Conservation (phyloP, 139 green algal genomes). For the Volvox reticuliferus region DNA sequence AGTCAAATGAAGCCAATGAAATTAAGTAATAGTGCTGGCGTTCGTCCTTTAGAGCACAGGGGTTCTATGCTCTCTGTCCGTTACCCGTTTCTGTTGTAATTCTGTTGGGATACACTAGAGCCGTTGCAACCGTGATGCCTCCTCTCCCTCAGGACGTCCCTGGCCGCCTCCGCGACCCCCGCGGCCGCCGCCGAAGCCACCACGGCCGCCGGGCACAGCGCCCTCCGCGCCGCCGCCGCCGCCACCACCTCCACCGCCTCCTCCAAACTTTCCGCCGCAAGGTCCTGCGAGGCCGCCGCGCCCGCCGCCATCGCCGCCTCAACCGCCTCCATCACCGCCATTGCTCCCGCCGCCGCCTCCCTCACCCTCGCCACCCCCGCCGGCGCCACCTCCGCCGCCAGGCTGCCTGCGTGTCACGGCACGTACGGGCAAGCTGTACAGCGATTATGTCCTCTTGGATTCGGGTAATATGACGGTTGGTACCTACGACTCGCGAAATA, state of each 20-base stretch:
- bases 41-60: not conserved
- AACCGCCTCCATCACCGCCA: not conserved
- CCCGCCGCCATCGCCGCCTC: not conserved
- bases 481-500: not conserved
- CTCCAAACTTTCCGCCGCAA: slow-evolving; percentile 3
- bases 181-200: not conserved
- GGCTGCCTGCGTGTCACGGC: slow-evolving; percentile 31
- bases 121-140: too few relatives aligned
- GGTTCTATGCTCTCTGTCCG: not conserved
- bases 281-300: not conserved
- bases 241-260: slow-evolving; percentile 4
- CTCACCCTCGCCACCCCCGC: not conserved
- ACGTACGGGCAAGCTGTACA: slow-evolving; percentile 2
- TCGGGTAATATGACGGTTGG: not conserved
- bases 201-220: not conserved
- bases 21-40: not conserved
- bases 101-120: too few relatives aligned
- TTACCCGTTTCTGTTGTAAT: too few relatives aligned
- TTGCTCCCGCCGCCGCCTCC: not conserved
- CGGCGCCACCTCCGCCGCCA: not conserved
- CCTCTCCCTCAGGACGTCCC: slow-evolving; percentile 3
- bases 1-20: not conserved
- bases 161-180: slow-evolving; percentile 25
- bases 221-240: slow-evolving; percentile 16
- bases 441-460: not conserved